phyloP scores from a whole-genome alignment of 2,329 filamentous ascomycete species.

The Penicillium sp. region DNA sequence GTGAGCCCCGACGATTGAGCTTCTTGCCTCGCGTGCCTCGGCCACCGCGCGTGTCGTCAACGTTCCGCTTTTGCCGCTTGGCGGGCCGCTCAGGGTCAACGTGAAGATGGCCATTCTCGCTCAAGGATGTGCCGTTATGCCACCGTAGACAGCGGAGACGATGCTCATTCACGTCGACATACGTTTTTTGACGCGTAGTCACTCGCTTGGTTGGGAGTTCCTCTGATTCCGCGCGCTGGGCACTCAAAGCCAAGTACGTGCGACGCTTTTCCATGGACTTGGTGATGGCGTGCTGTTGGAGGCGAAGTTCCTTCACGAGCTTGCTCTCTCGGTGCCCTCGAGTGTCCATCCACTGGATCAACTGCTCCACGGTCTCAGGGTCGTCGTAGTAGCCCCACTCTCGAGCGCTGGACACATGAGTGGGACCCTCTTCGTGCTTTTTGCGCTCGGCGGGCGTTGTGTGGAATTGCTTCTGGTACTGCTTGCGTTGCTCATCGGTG shows the following conservation, averaged over 20 bases:
- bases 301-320: slow-evolving; percentile 76
- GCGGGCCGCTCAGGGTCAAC: slow-evolving; percentile 51
- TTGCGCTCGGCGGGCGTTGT: slow-evolving; percentile 84
- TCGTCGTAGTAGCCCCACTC: slow-evolving; percentile 94
- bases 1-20: slow-evolving; percentile 46
- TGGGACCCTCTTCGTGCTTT: slow-evolving; percentile 73
- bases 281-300: slow-evolving; percentile 68
- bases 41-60: slow-evolving; percentile 34
- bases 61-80: slow-evolving; percentile 44
- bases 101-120: slow-evolving; percentile 55
- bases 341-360: slow-evolving; percentile 83
- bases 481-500: slow-evolving; percentile 60
- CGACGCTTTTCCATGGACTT: slow-evolving; percentile 75
- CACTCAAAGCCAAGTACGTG: slow-evolving; percentile 58
- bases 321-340: slow-evolving; percentile 81
- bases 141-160: slow-evolving; percentile 54
- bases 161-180: slow-evolving; percentile 51
- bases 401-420: slow-evolving; percentile 65
- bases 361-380: slow-evolving; percentile 65
- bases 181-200: slow-evolving; percentile 58
- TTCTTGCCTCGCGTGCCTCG: slow-evolving; percentile 45
- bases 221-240: slow-evolving; percentile 46
- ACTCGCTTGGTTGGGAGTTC: slow-evolving; percentile 48
- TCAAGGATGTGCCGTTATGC: slow-evolving; percentile 57
- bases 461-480: slow-evolving; percentile 70